Conservation (phyloP, 2,329 filamentous ascomycete genomes). For the Claviceps africana region DNA sequence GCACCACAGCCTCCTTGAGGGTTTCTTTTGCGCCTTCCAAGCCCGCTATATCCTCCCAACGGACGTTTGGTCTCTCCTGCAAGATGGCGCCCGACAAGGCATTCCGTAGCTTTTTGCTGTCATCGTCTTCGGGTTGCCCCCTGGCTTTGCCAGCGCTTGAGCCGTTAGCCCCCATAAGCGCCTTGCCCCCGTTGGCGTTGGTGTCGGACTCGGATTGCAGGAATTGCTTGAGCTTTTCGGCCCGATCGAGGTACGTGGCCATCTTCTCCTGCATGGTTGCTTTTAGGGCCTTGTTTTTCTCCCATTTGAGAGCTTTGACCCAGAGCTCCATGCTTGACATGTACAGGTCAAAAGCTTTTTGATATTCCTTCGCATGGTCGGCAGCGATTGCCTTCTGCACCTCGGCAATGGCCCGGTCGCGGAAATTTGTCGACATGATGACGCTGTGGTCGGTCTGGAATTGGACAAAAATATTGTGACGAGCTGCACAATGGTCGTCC, state of each 20-base stretch:
- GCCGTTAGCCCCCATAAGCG: slow-evolving; percentile 54
- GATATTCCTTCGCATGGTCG: slow-evolving; percentile 91
- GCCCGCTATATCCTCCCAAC: slow-evolving; percentile 96
- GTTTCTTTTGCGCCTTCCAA: slow-evolving; percentile 91
- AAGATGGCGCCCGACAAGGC: slow-evolving; percentile 85
- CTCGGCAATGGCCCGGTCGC: slow-evolving; percentile 88
- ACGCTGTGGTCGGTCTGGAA: slow-evolving; percentile 5
- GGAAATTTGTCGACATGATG: slow-evolving; percentile 89
- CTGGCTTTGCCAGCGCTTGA: slow-evolving; percentile 46
- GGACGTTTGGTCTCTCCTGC: slow-evolving; percentile 88
- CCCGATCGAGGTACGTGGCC: slow-evolving; percentile 94
- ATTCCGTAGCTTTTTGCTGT: slow-evolving; percentile 87
- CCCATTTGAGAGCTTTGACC: slow-evolving; percentile 98
- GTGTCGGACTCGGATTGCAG: slow-evolving; percentile 63
- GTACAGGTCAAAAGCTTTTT: slow-evolving; percentile 92
- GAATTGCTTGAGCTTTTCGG: slow-evolving; percentile 93
- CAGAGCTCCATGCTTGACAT: slow-evolving; percentile 93
- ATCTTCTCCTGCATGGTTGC: slow-evolving; percentile 95
- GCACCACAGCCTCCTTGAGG: slow-evolving; percentile 89
- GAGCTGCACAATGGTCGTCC: neutral
- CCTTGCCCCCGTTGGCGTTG: slow-evolving; percentile 50
- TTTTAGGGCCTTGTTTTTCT: slow-evolving; percentile 95
- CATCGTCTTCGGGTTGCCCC: slow-evolving; percentile 66
- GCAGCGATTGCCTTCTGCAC: slow-evolving; percentile 96
- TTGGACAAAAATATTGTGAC: neutral